Evolutionary conservation across 352 stramenopile species (phyloP), one percentile per base, ranked within the genome.

Genomic region (Thalassiosira sp.): DNA sequence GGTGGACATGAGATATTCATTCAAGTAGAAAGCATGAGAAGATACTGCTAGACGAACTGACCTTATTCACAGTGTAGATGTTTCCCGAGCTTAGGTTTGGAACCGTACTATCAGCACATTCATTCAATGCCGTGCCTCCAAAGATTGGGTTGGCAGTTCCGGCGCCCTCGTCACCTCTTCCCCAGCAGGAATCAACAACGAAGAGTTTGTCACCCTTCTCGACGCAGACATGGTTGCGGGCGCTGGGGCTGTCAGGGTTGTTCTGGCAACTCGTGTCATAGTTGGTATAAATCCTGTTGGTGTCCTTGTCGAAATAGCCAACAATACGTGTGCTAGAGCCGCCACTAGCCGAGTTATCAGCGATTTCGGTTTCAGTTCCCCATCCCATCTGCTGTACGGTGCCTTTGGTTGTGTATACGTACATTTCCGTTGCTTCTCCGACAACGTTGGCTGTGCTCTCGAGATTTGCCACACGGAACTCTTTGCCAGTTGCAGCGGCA

Each of bases 191-290:
- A 51, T 85, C 78, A 43, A 85, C 49, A 15, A 85, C 56, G 18
- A 85, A 85, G 45, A 85, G 54, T 53, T 82, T 82, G 54, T 82
- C 66, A 13, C 78, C 78, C 66, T 85, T 85, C 31, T 85, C 53
- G 37, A 85, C 67, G 35, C 78, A 85, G 11, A 69, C 53, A 28
- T 80, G 67, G 35, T 82, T 82, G 15, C 51, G 49, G 15, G 15
- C 13, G 31, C 58, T 46, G 25, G 57, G 52, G 52, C 54, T 76
- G 37, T 31, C 57, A 8, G 66, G 66, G 20, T 81, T 74, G 51
- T 73, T 77, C 48, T 65, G 56, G 58, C 77, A 85, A 42, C 71
- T 82, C 2, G 77, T 76, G 43, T 85, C 77, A 59, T 82, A 82
- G 43, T 81, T 82, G 25, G 72, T 82, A 67, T 82, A 85, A 43